Base-by-base conservation (phyloP, 495 filamentous ascomycete genomes). In the Tuber calosporum region DNA sequence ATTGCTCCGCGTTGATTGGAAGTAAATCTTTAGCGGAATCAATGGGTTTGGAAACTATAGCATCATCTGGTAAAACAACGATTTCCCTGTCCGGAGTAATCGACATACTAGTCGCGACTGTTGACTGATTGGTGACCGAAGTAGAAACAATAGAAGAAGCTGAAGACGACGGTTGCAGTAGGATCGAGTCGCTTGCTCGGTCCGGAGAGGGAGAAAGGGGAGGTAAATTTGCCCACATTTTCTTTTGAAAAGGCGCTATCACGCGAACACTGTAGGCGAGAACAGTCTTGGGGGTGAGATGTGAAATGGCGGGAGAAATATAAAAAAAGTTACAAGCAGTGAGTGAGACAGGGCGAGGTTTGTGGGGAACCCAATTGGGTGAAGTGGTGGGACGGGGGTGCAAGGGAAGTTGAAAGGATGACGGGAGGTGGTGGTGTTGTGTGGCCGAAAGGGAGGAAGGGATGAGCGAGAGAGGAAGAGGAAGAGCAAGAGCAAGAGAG, bases 61-160 rank as follows among this genome's bases (percentile, higher is more conserved):
- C 7, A 62, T 62, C 53, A 26, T 34, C 53, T 62, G 26, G 53
- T 34, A 62, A 34, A 62, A 62, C 53, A 62, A 62, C 36, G 42
- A 72, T 71, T 43, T 71, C 73, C 48, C 76, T 75, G 30, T 78
- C 76, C 36, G 76, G 76, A 5, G 76, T 78, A 30, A 75, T 78
- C 34, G 76, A 78, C 69, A 77, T 77, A 66, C 76, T 78, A 11
- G 76, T 78, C 76, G 76, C 75, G 42, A 75, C 72, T 70, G 71
- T 78, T 34, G 76, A 78, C 76, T 78, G 76, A 72, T 78, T 78
- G n/a, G 76, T 78, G 36, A 73, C 77, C 68, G 76, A 78, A 36
- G 76, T 75, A 26, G 76, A 78, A 73, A 77, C 76, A 71, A 73
- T 73, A 69, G 76, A 78, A 22, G 75, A 77, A 41, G 76, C 73